Evolutionary conservation across 345 rosid genomes (phyloP).

Genomic region (Angophora floribunda): DNA sequence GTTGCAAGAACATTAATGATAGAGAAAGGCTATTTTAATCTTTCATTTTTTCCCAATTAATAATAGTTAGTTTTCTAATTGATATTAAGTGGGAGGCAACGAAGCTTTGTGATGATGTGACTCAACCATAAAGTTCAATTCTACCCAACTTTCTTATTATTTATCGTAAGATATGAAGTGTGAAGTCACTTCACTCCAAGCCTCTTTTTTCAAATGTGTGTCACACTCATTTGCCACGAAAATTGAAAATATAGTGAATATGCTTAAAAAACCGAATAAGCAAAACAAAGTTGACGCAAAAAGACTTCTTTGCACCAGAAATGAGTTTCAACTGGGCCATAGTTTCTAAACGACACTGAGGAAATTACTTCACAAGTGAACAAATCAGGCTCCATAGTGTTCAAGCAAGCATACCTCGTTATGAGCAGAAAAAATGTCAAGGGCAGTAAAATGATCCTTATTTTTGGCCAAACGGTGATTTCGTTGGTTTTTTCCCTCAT

Average conservation of each 20-base stretch:
- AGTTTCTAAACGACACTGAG: background rate
- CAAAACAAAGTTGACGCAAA: background rate
- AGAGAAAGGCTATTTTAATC: too few relatives aligned
- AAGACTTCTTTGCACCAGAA: background rate
- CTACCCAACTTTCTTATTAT: background rate
- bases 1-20: background rate
- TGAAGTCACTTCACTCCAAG: background rate
- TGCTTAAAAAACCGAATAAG: background rate
- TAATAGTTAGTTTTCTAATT: too few relatives aligned
- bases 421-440: fast-evolving
- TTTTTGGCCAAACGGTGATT: background rate
- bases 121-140: background rate
- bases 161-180: background rate
- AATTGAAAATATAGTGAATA: background rate
- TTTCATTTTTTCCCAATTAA: too few relatives aligned
- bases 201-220: background rate
- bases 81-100: background rate
- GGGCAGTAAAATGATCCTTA: background rate
- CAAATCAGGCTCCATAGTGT: background rate
- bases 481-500: too few relatives aligned
- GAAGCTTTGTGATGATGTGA: background rate
- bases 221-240: background rate
- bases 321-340: fast-evolving
- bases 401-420: background rate
- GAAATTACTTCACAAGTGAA: background rate